A percentile compares a stretch with the other conserved stretches of the same genome.
phyloP scores from a whole-genome alignment of 805 yeast genomes.

The Teunomyces lycoperdinae region DNA sequence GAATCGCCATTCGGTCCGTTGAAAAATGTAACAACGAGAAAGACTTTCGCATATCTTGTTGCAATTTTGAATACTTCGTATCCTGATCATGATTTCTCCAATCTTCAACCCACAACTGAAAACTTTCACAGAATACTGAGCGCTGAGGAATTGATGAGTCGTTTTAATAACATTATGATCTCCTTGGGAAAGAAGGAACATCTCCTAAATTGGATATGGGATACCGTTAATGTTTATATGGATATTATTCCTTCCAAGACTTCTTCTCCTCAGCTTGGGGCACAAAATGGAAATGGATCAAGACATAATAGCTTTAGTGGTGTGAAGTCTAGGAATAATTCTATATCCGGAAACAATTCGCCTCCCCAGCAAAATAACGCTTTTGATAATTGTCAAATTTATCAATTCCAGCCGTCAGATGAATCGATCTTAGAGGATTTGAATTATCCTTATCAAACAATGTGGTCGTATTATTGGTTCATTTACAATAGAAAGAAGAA shows the following conservation, averaged over 20 bases:
- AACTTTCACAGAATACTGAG: slow-evolving; percentile 38
- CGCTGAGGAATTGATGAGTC: slow-evolving; percentile 51
- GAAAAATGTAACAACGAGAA: slow-evolving; percentile 78
- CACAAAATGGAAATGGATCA: slow-evolving; percentile 17
- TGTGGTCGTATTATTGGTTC: slow-evolving; percentile 87
- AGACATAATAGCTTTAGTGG: slow-evolving; percentile 26
- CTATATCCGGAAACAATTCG: slow-evolving; percentile 1
- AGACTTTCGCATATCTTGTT: slow-evolving; percentile 85
- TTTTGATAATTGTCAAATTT: slow-evolving; percentile 46
- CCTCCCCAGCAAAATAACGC: slow-evolving; percentile 5
- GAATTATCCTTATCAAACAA: slow-evolving; percentile 43
- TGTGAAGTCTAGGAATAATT: neutral
- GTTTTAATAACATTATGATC: slow-evolving; percentile 74
- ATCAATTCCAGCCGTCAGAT: slow-evolving; percentile 61
- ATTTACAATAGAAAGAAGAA: slow-evolving; percentile 87
- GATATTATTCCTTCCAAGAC: slow-evolving; percentile 46
- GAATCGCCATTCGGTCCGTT: slow-evolving; percentile 89
- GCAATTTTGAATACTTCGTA: slow-evolving; percentile 88
- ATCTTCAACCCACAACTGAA: slow-evolving; percentile 75
- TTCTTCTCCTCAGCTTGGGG: slow-evolving; percentile 20
- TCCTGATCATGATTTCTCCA: slow-evolving; percentile 93
- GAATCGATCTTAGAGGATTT: slow-evolving; percentile 61
- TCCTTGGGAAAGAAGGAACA: slow-evolving; percentile 43
- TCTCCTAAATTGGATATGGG: slow-evolving; percentile 75
- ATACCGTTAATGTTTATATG: slow-evolving; percentile 78